These are phyloP conservation scores for Pigoraptor vietnamica DNA, from an alignment of 78 protist species.

Conservation along the genomic window DNA sequence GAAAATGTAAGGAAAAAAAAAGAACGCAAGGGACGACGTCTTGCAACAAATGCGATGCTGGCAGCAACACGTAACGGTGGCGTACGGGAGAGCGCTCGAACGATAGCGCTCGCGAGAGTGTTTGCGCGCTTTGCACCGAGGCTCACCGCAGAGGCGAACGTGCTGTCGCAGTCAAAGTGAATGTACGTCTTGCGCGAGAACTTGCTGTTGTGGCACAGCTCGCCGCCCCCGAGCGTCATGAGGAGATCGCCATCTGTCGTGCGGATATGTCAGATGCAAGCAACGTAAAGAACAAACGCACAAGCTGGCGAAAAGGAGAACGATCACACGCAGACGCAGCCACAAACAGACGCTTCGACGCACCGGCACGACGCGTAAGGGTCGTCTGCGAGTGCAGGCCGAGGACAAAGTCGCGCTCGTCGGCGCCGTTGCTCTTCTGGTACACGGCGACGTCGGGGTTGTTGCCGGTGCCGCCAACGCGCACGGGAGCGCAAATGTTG, in stretches of 20 bases:
- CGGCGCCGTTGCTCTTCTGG: neutral
- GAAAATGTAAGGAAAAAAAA: neutral
- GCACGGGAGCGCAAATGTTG: neutral
- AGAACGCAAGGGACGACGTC: neutral
- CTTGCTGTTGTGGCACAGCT: neutral
- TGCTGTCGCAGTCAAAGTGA: neutral
- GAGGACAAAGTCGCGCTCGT: neutral
- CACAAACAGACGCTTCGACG: too few relatives aligned
- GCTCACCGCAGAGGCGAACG: neutral
- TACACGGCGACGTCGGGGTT: neutral
- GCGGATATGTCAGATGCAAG: neutral
- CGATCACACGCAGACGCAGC: too few relatives aligned
- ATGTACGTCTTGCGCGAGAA: neutral
- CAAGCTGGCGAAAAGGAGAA: too few relatives aligned
- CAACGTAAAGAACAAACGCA: too few relatives aligned
- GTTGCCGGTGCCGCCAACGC: neutral
- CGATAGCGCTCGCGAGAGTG: too few relatives aligned
- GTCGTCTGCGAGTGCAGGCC: neutral
- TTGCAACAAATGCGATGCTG: too few relatives aligned
- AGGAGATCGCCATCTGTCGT: neutral
- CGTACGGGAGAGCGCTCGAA: too few relatives aligned
- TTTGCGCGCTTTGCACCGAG: too few relatives aligned
- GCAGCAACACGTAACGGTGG: too few relatives aligned
- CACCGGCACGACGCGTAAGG: neutral
- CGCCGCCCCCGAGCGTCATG: neutral